Base-by-base conservation (phyloP, 495 filamentous ascomycete genomes). In the Xanthoparmelia taractica region DNA sequence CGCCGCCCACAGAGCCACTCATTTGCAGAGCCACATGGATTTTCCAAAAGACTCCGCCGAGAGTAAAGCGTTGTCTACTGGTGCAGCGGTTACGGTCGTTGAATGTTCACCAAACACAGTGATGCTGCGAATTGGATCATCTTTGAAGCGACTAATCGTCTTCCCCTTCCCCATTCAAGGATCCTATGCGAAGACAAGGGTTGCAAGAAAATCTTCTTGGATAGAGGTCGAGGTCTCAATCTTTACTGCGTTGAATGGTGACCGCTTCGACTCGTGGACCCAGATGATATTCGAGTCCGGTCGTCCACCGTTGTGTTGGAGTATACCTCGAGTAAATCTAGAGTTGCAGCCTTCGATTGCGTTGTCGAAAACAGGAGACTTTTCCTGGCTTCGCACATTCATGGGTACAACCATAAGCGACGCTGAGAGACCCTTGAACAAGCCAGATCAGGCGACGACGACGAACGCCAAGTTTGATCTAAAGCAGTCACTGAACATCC, bases 181-280 rank as follows among this genome's bases (percentile, higher is more conserved):
- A 47, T 68, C 75, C 17, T 55, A 58, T 27, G 66, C 64, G 63
- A 77, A 72, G 38, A 74, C 71, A 4, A 71, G 73, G 50, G 73
- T 81, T 60, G 78, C 77, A n/a, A 75, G 79, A 58, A 79, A 64
- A 29, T 78, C 76, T 0, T 66, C 65, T n/a, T 81, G 76, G 63
- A 64, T 81, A 43, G 79, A 82, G 60, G 63, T 82, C 41, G 67
- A 73, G 36, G 77, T 72, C 18, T 70, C 74, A 31, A 55, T 78
- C 25, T 69, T 73, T 8, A 60, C 72, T 10, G 67, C 67, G 4
- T 17, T 37, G 25, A 25, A 61, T 1, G 27, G 31, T 4, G 59
- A 67, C 20, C 33, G 64, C 27, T 66, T 74, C 17, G 67, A 71
- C n/a, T 60, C 67, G 41, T 74, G 68, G 40, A 65, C 76, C 18